Conservation (phyloP, 768 basidiomycete genomes). For the Mycena vitilis region DNA sequence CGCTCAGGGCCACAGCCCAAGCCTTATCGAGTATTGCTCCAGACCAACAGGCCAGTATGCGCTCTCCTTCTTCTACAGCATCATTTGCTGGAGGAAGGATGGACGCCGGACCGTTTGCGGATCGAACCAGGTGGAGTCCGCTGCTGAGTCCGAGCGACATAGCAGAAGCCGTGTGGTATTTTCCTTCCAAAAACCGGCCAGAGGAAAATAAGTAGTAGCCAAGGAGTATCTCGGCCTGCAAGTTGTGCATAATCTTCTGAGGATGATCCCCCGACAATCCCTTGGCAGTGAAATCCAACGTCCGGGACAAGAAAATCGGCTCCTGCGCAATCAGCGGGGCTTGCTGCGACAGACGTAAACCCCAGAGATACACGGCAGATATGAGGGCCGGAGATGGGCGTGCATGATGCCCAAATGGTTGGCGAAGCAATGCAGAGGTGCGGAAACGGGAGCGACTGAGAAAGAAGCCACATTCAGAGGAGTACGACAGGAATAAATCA, state of each 20-base stretch:
- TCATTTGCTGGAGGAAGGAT: slow-evolving; percentile 40
- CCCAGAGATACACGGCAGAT: slow-evolving; percentile 53
- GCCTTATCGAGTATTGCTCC: slow-evolving; percentile 46
- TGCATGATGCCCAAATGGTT: slow-evolving; percentile 46
- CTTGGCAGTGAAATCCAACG: slow-evolving; percentile 52
- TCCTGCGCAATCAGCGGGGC: slow-evolving; percentile 42
- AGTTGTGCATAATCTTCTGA: slow-evolving; percentile 53
- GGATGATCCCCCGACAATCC: slow-evolving; percentile 54
- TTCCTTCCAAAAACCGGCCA: slow-evolving; percentile 59
- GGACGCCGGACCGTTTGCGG: slow-evolving; percentile 42
- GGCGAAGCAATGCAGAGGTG: slow-evolving; percentile 45
- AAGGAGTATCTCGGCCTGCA: slow-evolving; percentile 67
- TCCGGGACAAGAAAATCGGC: slow-evolving; percentile 52
- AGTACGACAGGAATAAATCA: slow-evolving; percentile 57
- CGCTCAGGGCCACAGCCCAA: slow-evolving; percentile 58
- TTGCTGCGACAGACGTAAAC: slow-evolving; percentile 45
- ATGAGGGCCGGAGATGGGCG: slow-evolving; percentile 54
- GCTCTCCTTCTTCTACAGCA: slow-evolving; percentile 50
- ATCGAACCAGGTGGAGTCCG: slow-evolving; percentile 51
- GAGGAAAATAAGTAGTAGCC: slow-evolving; percentile 64
- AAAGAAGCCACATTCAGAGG: slow-evolving; percentile 67
- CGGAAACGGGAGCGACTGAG: slow-evolving; percentile 61
- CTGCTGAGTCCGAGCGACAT: slow-evolving; percentile 49
- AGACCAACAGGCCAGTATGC: slow-evolving; percentile 52
- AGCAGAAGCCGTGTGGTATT: slow-evolving; percentile 53